A percentile compares a stretch with the other conserved stretches of the same genome.
Conservation (phyloP, 371 early-diverging fungal genomes). For the Mortierella polycephala region DNA sequence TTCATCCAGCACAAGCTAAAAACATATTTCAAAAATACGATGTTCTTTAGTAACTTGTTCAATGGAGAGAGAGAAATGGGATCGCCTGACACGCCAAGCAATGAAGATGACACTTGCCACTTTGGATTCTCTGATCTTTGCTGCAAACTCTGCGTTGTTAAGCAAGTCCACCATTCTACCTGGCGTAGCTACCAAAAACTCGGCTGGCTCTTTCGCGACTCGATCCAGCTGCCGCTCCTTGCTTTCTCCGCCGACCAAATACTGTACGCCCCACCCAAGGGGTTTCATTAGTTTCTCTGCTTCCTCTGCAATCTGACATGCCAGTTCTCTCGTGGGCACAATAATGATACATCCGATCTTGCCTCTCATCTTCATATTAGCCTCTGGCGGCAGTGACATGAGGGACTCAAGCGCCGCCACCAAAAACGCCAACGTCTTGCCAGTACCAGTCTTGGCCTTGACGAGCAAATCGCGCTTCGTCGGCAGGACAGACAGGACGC, state of each 20-base stretch:
- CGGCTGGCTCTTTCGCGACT: conserved; percentile 71
- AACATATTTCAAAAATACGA: conserved; percentile 1
- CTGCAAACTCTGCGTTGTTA: conserved; percentile 67
- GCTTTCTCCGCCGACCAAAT: conserved; percentile 93
- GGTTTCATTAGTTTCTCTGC: conserved; percentile 73
- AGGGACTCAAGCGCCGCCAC: conserved; percentile 85
- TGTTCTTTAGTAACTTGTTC: too few species aligned
- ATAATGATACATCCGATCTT: conserved; percentile 72
- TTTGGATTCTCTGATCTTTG: conserved; percentile 68
- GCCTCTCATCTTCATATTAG: conserved; percentile 17
- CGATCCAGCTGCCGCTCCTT: conserved; percentile 66
- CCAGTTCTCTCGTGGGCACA: conserved; percentile 98
- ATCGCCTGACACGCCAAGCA: background rate
- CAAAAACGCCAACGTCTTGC: conserved; percentile 95
- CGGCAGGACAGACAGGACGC: conserved; percentile 78
- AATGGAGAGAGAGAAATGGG: background rate
- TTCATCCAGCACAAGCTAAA: conserved; percentile 95
- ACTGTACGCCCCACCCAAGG: conserved; percentile 77
- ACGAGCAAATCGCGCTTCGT: conserved; percentile 80
- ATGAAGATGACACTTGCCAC: conserved; percentile 42
- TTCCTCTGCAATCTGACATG: conserved; percentile 92
- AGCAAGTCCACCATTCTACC: conserved; percentile 94
- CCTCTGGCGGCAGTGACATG: conserved; percentile 7
- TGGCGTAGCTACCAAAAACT: conserved; percentile 96
- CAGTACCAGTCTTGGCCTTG: conserved; percentile 98